phyloP scores from a whole-genome alignment of 108 stramenopile species.

The Nannochloropsis gaditana region DNA sequence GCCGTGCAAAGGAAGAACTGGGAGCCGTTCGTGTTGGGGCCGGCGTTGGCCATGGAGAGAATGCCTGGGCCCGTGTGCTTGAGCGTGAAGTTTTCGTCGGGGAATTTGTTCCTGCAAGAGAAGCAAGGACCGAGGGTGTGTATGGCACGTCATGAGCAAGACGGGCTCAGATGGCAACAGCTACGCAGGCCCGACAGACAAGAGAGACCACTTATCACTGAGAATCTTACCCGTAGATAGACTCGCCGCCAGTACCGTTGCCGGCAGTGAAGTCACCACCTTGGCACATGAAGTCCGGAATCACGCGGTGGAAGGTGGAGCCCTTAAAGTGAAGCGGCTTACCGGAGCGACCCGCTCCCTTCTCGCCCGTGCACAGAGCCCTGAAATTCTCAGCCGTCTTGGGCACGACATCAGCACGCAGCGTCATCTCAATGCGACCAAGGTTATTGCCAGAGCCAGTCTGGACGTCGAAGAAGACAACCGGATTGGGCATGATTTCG shows the following conservation, averaged over 20 bases:
- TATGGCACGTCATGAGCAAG: not conserved
- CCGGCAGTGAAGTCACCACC: slow-evolving; percentile 85
- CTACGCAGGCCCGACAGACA: not conserved
- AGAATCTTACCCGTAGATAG: slow-evolving; percentile 40
- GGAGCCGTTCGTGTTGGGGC: slow-evolving; percentile 37
- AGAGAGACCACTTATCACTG: not conserved
- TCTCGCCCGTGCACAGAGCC: slow-evolving; percentile 91
- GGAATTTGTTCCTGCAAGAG: slow-evolving; percentile 44
- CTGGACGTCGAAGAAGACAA: slow-evolving; percentile 59
- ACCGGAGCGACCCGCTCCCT: slow-evolving; percentile 45
- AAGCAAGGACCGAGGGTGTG: not conserved
- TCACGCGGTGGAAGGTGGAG: slow-evolving; percentile 82
- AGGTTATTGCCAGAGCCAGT: slow-evolving; percentile 47
- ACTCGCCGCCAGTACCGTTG: slow-evolving; percentile 54
- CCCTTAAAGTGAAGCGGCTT: slow-evolving; percentile 58
- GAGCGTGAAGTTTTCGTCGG: slow-evolving; percentile 61
- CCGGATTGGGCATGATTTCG: slow-evolving; percentile 47
- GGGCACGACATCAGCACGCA: slow-evolving; percentile 54
- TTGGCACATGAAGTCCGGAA: slow-evolving; percentile 79
- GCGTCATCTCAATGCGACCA: slow-evolving; percentile 54
- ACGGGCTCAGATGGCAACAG: not conserved
- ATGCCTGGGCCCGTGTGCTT: slow-evolving; percentile 61
- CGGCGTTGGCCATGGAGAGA: slow-evolving; percentile 61
- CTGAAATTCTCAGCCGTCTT: slow-evolving; percentile 71
- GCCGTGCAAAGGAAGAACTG: slow-evolving; percentile 61